phyloP scores from a whole-genome alignment of 495 filamentous ascomycete species.

The Talaromyces ruber region DNA sequence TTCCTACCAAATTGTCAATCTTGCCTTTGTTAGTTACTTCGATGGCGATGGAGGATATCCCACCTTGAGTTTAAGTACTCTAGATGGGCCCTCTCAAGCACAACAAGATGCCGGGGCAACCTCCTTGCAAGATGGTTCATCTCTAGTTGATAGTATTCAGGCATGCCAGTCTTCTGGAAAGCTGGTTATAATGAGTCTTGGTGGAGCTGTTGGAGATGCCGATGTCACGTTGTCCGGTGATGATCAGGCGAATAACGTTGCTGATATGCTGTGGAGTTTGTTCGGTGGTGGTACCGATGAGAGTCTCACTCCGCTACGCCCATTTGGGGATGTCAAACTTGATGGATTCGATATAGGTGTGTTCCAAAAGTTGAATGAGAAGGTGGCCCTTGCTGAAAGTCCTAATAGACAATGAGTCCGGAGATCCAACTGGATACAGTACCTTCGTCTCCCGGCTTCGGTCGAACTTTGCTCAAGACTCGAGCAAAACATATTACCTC shows the following conservation, averaged over 20 bases:
- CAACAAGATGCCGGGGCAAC: conserved; percentile 44
- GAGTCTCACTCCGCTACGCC: conserved; percentile 18
- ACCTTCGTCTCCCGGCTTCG: conserved; percentile 40
- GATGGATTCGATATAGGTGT: conserved; percentile 54
- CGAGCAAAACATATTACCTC: conserved; percentile 43
- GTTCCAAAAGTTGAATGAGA: neutral
- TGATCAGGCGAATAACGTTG: conserved; percentile 34
- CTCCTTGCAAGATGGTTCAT: conserved; percentile 25
- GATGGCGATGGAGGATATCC: conserved; percentile 45
- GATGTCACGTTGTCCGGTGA: conserved; percentile 24
- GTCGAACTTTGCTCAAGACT: conserved; percentile 28
- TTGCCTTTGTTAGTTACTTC: conserved; percentile 59
- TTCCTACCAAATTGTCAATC: conserved; percentile 55
- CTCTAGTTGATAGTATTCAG: conserved; percentile 34
- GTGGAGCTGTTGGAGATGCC: conserved; percentile 30
- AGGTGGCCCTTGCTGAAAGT: neutral
- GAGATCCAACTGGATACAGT: conserved; percentile 22
- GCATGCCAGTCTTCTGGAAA: conserved; percentile 42
- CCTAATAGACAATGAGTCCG: conserved; percentile 9
- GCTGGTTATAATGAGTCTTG: conserved; percentile 41
- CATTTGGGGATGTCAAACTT: conserved; percentile 43
- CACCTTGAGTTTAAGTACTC: conserved; percentile 55
- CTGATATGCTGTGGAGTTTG: conserved; percentile 41
- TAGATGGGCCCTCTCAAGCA: neutral
- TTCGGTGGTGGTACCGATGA: conserved; percentile 35